Percentiles rank a stretch among this genome's conserved stretches.
These are phyloP conservation scores for Corchorus olitorius DNA, from an alignment of 345 rosid genomes.

Conservation along the genomic window DNA sequence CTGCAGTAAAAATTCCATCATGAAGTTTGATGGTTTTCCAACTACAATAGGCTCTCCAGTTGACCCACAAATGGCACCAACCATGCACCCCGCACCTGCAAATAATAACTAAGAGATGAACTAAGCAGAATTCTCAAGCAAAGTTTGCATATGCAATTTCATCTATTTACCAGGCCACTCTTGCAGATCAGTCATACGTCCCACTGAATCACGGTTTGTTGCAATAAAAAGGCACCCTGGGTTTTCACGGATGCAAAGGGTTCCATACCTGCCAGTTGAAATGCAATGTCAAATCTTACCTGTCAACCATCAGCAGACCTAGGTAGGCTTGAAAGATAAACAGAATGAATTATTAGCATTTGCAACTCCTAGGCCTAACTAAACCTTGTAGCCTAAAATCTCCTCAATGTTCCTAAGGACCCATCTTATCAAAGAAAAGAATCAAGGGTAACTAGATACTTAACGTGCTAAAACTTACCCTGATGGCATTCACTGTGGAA, in stretches of 20 bases:
- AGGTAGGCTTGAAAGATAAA: constrained; percentile 1
- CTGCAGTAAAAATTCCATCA: constrained; percentile 81
- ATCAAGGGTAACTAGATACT: background rate
- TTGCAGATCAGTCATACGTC: constrained; percentile 81
- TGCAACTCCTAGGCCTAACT: background rate
- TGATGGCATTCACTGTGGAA: background rate
- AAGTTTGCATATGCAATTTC: background rate
- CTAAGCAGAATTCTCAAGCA: constrained; percentile 4
- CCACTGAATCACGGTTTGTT: constrained; percentile 85
- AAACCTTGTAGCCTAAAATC: constrained; percentile 10
- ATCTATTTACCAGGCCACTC: constrained; percentile 86
- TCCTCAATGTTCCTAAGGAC: background rate
- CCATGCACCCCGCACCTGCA: constrained; percentile 97
- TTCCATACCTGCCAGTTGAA: constrained; percentile 66
- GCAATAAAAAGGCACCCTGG: constrained; percentile 93
- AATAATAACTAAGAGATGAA: constrained; percentile 20
- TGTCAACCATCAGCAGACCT: background rate
- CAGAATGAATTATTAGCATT: constrained; percentile 9
- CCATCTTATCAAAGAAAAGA: background rate
- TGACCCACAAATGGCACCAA: constrained; percentile 76
- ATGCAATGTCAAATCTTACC: background rate
- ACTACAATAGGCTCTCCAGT: constrained; percentile 87
- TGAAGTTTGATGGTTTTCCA: constrained; percentile 91
- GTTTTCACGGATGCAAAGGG: constrained; percentile 93
- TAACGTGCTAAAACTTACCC: background rate